A percentile compares a stretch with the other conserved stretches of the same genome.
Conservation (phyloP, 345 rosid genomes). For the Alliaria petiolata region DNA sequence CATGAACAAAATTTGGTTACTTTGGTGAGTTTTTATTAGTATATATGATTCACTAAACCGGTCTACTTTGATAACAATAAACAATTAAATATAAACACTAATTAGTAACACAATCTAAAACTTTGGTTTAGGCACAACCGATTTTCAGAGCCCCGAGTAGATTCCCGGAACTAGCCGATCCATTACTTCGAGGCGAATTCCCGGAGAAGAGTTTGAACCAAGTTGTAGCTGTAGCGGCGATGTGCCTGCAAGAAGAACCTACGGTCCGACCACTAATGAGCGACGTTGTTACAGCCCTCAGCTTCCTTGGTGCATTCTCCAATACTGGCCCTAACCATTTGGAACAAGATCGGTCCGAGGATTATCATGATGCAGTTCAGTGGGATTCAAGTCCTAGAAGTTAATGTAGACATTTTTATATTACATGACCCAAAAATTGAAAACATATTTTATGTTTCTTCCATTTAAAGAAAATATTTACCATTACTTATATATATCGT, state of each 20-base stretch:
- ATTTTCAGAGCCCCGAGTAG: conserved; percentile 52
- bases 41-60: not conserved
- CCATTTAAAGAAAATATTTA: too few species aligned
- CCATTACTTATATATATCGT: too few species aligned
- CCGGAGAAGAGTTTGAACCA: conserved; percentile 56
- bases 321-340: not conserved
- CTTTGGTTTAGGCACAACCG: conserved; percentile 55
- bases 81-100: not conserved
- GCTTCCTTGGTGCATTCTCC: conserved; percentile 40
- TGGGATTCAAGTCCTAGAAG: conserved; percentile 13
- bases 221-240: conserved; percentile 71
- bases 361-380: not conserved
- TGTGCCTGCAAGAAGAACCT: conserved; percentile 79
- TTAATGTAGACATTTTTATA: not conserved
- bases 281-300: conserved; percentile 70
- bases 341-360: not conserved
- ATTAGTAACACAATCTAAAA: not conserved
- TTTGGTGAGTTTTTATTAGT: conserved; percentile 50
- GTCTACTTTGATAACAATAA: too few species aligned
- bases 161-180: conserved; percentile 57
- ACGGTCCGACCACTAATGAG: conserved; percentile 57
- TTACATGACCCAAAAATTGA: not conserved
- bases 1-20: conserved; percentile 63
- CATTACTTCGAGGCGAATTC: conserved; percentile 44
- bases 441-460: not conserved